A percentile compares a stretch with the other conserved stretches of the same genome.
Evolutionary conservation across 1,139 yeast species (phyloP).

Genomic region (Suhomyces terraborum): DNA sequence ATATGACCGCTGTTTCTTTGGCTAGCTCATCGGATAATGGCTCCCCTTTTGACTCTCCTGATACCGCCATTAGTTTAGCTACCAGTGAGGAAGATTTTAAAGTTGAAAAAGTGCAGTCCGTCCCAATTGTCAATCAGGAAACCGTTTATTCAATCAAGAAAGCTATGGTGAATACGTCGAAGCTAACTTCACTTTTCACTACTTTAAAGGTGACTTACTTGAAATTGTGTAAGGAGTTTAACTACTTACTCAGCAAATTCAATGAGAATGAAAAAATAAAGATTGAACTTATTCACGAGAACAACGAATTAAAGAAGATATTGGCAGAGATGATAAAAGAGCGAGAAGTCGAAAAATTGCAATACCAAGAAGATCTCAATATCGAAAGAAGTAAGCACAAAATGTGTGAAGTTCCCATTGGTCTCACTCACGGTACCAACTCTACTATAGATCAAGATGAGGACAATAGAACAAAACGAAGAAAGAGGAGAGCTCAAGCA

Average conservation of each 20-base stretch:
- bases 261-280: slow-evolving; percentile 39
- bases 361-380: slow-evolving; percentile 12
- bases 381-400: slow-evolving; percentile 21
- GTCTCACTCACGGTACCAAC: not conserved
- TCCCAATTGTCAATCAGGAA: slow-evolving; percentile 16
- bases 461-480: slow-evolving; percentile 4
- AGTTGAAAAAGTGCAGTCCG: slow-evolving; percentile 1
- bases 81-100: slow-evolving; percentile 18
- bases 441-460: not conserved
- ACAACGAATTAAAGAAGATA: slow-evolving; percentile 33
- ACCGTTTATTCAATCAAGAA: slow-evolving; percentile 32
- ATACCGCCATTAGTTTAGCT: slow-evolving; percentile 16
- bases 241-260: slow-evolving; percentile 35
- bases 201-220: slow-evolving; percentile 37
- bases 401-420: slow-evolving; percentile 2
- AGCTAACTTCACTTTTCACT: slow-evolving; percentile 32
- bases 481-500: slow-evolving; percentile 11
- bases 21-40: slow-evolving; percentile 15
- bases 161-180: slow-evolving; percentile 32
- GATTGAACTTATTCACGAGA: slow-evolving; percentile 38
- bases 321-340: slow-evolving; percentile 32
- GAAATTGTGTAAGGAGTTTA: slow-evolving; percentile 41
- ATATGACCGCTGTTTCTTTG: slow-evolving; percentile 8
- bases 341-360: slow-evolving; percentile 19
- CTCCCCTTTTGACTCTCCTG: slow-evolving; percentile 24